Evolutionary conservation across 225 moss, liverwort and hornwort species (phyloP).

Genomic region (Thuidium tamariscinum): DNA sequence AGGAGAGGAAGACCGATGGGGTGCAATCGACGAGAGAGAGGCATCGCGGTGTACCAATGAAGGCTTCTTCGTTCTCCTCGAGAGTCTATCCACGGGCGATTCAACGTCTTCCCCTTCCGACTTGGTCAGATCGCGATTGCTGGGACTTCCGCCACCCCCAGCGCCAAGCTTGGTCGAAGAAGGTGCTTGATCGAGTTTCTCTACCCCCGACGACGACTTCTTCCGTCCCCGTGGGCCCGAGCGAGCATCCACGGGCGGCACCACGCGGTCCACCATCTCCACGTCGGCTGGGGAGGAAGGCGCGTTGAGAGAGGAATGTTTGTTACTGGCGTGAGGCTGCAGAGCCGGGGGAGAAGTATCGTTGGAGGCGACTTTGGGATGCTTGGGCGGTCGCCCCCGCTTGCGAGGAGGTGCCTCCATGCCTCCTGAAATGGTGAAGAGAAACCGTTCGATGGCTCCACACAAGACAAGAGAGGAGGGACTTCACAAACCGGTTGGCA

Average conservation of each 20-base stretch:
- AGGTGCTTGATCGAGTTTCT: constrained; percentile 17
- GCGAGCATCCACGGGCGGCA: constrained; percentile 30
- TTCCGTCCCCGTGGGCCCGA: constrained; percentile 76
- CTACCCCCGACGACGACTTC: constrained; percentile 36
- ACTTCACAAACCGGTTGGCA: background rate
- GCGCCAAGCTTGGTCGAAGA: constrained; percentile 24
- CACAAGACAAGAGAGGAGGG: background rate
- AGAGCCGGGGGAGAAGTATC: constrained; percentile 1
- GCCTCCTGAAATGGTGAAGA: constrained; percentile 30
- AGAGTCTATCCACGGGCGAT: constrained; percentile 37
- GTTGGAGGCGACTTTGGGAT: constrained; percentile 52
- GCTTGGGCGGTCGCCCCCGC: constrained; percentile 89
- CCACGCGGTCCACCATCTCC: constrained; percentile 62
- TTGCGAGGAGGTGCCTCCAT: constrained; percentile 93
- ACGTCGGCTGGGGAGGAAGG: constrained; percentile 34
- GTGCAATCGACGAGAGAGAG: background rate
- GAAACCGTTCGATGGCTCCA: background rate
- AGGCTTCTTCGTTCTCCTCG: constrained; percentile 54
- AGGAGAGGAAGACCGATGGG: background rate
- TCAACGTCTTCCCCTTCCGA: constrained; percentile 46
- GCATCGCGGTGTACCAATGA: constrained; percentile 15
- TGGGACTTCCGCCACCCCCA: constrained; percentile 33
- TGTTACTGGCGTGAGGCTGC: background rate
- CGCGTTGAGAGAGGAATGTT: constrained; percentile 4
- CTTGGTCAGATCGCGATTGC: constrained; percentile 50